phyloP scores from a whole-genome alignment of 148 eudicot genomes.

The Rhododendron vialii region DNA sequence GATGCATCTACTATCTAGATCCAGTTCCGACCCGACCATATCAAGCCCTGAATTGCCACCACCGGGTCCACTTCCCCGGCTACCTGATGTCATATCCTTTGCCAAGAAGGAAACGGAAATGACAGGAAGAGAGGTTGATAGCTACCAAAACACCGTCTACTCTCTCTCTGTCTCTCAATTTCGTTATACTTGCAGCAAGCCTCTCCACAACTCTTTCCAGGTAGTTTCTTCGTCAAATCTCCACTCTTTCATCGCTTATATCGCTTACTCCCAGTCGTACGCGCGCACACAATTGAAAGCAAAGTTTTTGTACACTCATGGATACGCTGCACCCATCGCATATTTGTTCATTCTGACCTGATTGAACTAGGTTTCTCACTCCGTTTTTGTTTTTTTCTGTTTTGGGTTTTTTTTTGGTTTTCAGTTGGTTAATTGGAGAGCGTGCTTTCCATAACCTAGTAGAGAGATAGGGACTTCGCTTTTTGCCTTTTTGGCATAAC shows the following conservation, averaged over 20 bases:
- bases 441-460: not conserved
- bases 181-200: not conserved
- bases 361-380: not conserved
- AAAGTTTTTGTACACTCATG: not conserved
- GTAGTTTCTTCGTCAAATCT: not conserved
- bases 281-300: not conserved
- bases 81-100: not conserved
- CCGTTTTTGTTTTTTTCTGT: not conserved
- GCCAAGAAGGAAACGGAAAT: constrained; percentile 5
- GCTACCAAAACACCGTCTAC: not conserved
- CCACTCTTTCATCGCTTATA: not conserved
- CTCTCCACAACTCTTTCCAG: not conserved
- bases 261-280: not conserved
- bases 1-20: too few relatives aligned
- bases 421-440: not conserved
- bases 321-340: not conserved
- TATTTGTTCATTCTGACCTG: not conserved
- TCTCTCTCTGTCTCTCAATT: not conserved
- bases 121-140: not conserved
- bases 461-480: not conserved
- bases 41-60: not conserved
- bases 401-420: not conserved
- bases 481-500: not conserved
- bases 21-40: not conserved
- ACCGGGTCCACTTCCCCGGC: not conserved